A percentile compares a stretch with the other conserved stretches of the same genome.
Conservation (phyloP, 2,329 filamentous ascomycete species). For the Paecilomyces sp. region DNA sequence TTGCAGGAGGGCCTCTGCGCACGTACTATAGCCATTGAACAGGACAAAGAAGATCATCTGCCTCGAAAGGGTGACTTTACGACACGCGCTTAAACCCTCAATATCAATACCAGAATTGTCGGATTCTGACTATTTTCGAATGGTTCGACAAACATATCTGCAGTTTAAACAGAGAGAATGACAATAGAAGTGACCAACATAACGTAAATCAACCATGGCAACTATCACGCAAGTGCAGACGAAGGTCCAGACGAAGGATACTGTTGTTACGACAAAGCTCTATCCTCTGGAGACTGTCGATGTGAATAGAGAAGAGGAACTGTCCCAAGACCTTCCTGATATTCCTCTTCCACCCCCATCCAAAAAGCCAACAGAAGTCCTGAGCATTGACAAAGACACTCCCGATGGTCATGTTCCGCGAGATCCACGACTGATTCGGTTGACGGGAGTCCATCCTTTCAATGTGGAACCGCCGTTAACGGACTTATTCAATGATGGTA, state of each 20-base stretch:
- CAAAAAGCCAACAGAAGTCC: slow-evolving; percentile 50
- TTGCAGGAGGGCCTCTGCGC: background rate
- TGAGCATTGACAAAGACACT: slow-evolving; percentile 72
- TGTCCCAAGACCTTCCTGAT: slow-evolving; percentile 19
- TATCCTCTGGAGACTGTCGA: slow-evolving; percentile 13
- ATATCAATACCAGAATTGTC: background rate
- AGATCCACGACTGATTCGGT: slow-evolving; percentile 72
- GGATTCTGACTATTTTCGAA: background rate
- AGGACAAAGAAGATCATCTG: background rate
- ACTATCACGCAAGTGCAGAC: slow-evolving; percentile 18
- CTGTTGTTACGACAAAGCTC: slow-evolving; percentile 5
- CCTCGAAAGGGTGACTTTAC: background rate
- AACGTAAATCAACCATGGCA: slow-evolving; percentile 12
- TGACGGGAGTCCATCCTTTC: slow-evolving; percentile 86
- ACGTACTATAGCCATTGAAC: background rate
- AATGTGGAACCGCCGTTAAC: slow-evolving; percentile 81
- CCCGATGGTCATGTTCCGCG: slow-evolving; percentile 75
- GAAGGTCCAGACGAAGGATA: slow-evolving; percentile 11
- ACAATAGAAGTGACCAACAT: background rate
- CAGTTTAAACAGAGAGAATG: background rate
- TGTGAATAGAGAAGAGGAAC: slow-evolving; percentile 18
- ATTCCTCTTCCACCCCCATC: slow-evolving; percentile 65
- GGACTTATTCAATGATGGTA: slow-evolving; percentile 60
- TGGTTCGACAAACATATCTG: background rate
- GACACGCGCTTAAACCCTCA: background rate